Base-by-base conservation (phyloP, 305 asterid species). In the Withania somnifera region DNA sequence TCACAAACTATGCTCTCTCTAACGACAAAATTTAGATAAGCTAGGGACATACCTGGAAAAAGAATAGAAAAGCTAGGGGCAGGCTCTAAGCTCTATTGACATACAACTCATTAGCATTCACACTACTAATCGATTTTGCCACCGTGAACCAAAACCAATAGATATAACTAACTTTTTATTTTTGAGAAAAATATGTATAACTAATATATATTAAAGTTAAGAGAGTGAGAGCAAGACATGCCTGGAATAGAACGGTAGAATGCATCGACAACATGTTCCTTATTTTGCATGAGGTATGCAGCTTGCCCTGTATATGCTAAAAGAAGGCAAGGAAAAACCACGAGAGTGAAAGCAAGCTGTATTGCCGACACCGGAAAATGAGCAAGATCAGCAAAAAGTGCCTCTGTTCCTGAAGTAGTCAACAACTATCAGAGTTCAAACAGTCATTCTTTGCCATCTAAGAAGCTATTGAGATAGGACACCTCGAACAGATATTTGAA, bases 191-290 rank as follows among this genome's bases (percentile, higher is more conserved):
- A n/a, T n/a, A n/a, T n/a, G n/a, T n/a, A n/a, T n/a, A n/a, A n/a
- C n/a, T n/a, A 50, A 28, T 54, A 69, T 69, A 9, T 50, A 28
- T 28, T 75, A 11, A 51, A 50, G 80, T 75, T 75, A 38, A 40
- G 40, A 79, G 26, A 79, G 40, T 58, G 26, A 79, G 22, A 36
- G 36, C 58, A 38, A 58, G 71, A 14, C 84, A 66, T 82, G 95
- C 99, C 98, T 86, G 99, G 99, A 87, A 96, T 96, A 77, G 99
- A 96, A 77, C 95, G 98, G 87, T 96, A 94, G 85, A 96, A 96
- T 77, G 97, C 97, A 91, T 94, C 98, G 11, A 2, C 9, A 32
- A 89, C 98, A 68, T 96, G 98, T 0, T 92, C 98, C 77, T 32
- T 83, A 82, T 96, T 90, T 77, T 88, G 86, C 94, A 87, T 89